phyloP scores from a whole-genome alignment of 176 grass and related monocot genomes.

The Thalia dealbata region DNA sequence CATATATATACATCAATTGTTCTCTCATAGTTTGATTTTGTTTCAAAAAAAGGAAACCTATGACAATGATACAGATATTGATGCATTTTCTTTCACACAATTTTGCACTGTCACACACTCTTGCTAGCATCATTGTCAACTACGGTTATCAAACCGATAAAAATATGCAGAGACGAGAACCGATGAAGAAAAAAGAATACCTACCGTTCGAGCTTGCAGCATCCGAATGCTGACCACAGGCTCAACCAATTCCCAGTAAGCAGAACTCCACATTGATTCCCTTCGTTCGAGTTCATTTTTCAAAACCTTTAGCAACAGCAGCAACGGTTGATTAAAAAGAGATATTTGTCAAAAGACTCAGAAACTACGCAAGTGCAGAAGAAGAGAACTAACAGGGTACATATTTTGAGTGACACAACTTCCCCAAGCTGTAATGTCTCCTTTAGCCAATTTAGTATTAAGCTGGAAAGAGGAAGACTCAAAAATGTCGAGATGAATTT shows the following conservation, averaged over 20 bases:
- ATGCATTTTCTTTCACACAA: not conserved
- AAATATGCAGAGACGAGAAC: constrained; percentile 4
- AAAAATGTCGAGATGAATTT: constrained; percentile 24
- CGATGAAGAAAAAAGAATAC: constrained; percentile 13
- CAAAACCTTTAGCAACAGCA: constrained; percentile 37
- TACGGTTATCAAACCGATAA: not conserved
- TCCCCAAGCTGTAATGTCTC: constrained; percentile 60
- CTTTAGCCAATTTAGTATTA: constrained; percentile 61
- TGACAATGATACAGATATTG: too few species aligned
- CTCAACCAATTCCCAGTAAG: constrained; percentile 74
- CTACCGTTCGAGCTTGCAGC: constrained; percentile 89
- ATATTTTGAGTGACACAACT: constrained; percentile 70
- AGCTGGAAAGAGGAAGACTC: constrained; percentile 38
- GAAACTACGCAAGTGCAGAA: constrained; percentile 11
- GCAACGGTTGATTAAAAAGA: constrained; percentile 18
- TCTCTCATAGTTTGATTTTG: too few species aligned
- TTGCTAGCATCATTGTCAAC: not conserved
- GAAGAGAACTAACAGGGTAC: constrained; percentile 71
- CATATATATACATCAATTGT: not conserved
- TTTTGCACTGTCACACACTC: not conserved
- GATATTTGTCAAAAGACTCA: not conserved
- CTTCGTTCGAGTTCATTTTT: constrained; percentile 92
- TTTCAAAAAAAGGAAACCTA: too few species aligned
- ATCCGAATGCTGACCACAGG: constrained; percentile 63
- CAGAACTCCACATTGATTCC: constrained; percentile 63